Conservation (phyloP, 192 early-diverging fungal species). For the Diversispora eburnea region DNA sequence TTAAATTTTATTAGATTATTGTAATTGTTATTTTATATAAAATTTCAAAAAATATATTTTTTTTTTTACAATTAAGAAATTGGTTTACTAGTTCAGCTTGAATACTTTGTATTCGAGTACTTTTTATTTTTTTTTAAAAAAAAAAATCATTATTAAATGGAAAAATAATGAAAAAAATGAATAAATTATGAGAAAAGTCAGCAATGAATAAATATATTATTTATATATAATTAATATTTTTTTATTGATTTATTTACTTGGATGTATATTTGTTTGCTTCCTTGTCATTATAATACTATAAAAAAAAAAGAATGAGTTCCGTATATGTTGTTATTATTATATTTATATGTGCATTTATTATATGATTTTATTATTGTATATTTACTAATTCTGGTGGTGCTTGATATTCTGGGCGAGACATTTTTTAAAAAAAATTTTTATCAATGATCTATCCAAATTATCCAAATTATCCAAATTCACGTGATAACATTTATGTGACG, state of each 20-base stretch:
- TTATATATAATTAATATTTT: neutral
- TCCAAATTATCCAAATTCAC: too few relatives aligned
- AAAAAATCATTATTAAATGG: too few relatives aligned
- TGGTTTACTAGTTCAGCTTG: conserved; percentile 81
- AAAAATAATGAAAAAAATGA: neutral
- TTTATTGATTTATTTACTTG: conserved; percentile 56
- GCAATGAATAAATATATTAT: neutral
- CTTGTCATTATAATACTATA: conserved; percentile 86
- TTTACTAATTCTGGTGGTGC: conserved; percentile 94
- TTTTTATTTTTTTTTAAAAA: conserved; percentile 38
- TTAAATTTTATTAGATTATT: neutral
- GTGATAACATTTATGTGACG: too few relatives aligned
- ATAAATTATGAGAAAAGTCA: neutral
- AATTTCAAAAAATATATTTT: too few relatives aligned
- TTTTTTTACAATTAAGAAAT: too few relatives aligned
- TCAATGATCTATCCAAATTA: too few relatives aligned
- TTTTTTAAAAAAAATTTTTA: conserved; percentile 33
- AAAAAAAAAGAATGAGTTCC: conserved; percentile 1
- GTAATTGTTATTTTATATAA: neutral
- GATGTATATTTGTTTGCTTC: conserved; percentile 93
- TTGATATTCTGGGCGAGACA: conserved; percentile 94
- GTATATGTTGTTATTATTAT: neutral
- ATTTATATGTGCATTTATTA: neutral
- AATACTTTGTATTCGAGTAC: conserved; percentile 90
- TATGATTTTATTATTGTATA: conserved; percentile 7